Conservation (phyloP, 2,329 filamentous ascomycete genomes). For the Penicillium oxalicum region DNA sequence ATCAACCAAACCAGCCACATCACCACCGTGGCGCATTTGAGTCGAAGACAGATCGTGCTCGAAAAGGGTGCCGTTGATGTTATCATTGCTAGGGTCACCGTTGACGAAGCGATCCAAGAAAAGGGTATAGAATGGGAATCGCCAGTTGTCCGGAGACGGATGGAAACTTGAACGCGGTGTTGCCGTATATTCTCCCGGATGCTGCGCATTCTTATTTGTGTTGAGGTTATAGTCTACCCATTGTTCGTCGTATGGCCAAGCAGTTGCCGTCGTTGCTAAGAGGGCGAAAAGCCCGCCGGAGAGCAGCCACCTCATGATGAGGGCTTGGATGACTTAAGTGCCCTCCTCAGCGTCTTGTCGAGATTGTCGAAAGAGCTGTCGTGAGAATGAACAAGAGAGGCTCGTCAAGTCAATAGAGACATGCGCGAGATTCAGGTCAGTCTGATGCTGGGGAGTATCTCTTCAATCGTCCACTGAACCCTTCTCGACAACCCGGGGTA, state of each 20-base stretch:
- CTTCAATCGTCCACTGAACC: not conserved
- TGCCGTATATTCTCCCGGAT: slow-evolving; percentile 54
- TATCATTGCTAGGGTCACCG: slow-evolving; percentile 58
- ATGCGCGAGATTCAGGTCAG: not conserved
- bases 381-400: not conserved
- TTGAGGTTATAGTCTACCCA: slow-evolving; percentile 57
- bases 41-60: slow-evolving; percentile 57
- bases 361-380: not conserved
- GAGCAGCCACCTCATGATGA: slow-evolving; percentile 29
- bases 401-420: not conserved
- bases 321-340: slow-evolving; percentile 1
- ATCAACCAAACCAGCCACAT: slow-evolving; percentile 53
- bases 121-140: slow-evolving; percentile 60
- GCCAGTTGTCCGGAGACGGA: slow-evolving; percentile 56
- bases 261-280: slow-evolving; percentile 23
- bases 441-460: not conserved
- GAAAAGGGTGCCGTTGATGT: slow-evolving; percentile 54
- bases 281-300: slow-evolving; percentile 26
- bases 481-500: not conserved
- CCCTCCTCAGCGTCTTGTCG: not conserved
- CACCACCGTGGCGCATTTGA: slow-evolving; percentile 59
- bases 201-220: slow-evolving; percentile 49
- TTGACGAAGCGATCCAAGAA: slow-evolving; percentile 61
- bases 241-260: slow-evolving; percentile 46
- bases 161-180: slow-evolving; percentile 36